Base-by-base conservation (phyloP, 2,329 filamentous ascomycete genomes). In the Colletotrichum sp. region DNA sequence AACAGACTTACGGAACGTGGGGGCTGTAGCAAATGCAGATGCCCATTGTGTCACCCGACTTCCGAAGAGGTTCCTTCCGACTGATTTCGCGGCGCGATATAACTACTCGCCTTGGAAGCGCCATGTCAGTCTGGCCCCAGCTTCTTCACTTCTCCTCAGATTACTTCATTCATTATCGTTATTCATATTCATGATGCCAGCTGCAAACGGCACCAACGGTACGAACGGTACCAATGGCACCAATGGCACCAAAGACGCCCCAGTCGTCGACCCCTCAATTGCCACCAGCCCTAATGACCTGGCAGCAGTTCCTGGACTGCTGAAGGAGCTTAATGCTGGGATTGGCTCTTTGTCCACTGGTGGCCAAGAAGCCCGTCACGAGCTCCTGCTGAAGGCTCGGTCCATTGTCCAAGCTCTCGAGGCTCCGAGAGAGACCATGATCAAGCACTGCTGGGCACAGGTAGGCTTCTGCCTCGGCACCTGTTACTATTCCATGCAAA, bases 361-460 rank as follows among this genome's bases (percentile, higher is more conserved):
- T 6, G 66, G 32, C 14, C 36, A 73, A 16, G 30, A 73, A 18
- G 65, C 78, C 3, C 82, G 84, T 2, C 78, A 83, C 6, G 78
- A 80, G n/a, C 79, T 87, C 4, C 77, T 84, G 16, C 76, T 81
- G 2, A 82, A 84, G 72, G 85, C 85, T 2, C 81, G 83, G n/a
- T 76, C 78, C 1, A 83, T 36, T 80, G 82, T 73, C 8, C 71
- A 73, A 32, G 83, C 85, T 0, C 80, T 87, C 0, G 87, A 89
- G 77, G 88, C 86, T 0, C 88, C 88, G 0, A 82, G 87, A 8
- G 88, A 90, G 80, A 86, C 87, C 0, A 88, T 89, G 83, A 83
- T 89, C 69, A 83, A 85, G 71, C 86, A 89, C 60, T 83, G 80
- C 76, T 89, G 87, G 86, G 86, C 85, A 0, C 83, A 89, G 82